A percentile compares a stretch with the other conserved stretches of the same genome.
phyloP scores from a whole-genome alignment of 129 eudicot genomes.

The Flaveria linearis region DNA sequence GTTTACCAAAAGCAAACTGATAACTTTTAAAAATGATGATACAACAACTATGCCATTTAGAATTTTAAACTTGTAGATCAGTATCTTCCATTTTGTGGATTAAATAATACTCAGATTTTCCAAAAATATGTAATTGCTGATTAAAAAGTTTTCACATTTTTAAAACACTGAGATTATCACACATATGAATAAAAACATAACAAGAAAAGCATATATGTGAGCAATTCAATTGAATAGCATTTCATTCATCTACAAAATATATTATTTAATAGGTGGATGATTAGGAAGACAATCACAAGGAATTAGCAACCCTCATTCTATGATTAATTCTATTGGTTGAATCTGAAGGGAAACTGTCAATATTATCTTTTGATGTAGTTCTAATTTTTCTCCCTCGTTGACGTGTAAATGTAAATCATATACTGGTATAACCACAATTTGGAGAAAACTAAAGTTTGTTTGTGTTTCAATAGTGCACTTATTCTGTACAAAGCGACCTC shows the following conservation, averaged over 20 bases:
- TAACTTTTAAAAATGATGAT: not conserved
- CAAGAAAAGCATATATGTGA: not conserved
- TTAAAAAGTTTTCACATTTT: not conserved
- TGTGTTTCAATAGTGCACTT: conserved; percentile 6
- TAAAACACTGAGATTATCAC: not conserved
- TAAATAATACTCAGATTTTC: not conserved
- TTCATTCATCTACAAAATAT: no score
- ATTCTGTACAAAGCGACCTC: conserved; percentile 14
- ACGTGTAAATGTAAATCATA: no score
- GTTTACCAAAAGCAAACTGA: not conserved
- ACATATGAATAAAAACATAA: not conserved
- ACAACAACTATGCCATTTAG: not conserved
- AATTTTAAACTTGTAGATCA: not conserved
- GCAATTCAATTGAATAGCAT: not conserved
- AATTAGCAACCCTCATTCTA: no score
- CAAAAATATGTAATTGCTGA: not conserved
- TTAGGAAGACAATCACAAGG: no score
- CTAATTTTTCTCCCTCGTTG: no score
- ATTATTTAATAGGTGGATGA: no score
- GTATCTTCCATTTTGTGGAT: not conserved
- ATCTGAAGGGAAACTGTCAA: no score
- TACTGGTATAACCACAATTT: conserved; percentile 21
- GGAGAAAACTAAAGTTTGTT: conserved; percentile 19
- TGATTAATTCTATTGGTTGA: no score
- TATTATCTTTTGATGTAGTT: no score